These are phyloP conservation scores for Podochytrium sp. DNA, from an alignment of 192 early-diverging fungal species.

Conservation along the genomic window DNA sequence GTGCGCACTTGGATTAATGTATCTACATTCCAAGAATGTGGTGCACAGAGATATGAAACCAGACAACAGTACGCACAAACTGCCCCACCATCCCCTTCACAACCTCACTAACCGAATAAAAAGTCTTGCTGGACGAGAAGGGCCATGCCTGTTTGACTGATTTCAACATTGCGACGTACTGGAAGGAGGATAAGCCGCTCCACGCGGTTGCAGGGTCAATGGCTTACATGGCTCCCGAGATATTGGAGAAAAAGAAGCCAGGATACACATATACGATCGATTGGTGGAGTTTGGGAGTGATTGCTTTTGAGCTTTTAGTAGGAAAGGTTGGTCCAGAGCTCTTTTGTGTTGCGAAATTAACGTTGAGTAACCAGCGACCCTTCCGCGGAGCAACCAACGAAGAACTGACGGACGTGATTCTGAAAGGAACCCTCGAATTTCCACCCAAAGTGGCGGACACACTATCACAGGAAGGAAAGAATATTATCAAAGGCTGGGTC, in stretches of 20 bases:
- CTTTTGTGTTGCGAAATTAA: background rate
- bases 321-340: conserved; percentile 45
- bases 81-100: too few species aligned
- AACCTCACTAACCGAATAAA: background rate
- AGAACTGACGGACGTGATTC: conserved; percentile 67
- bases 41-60: conserved; percentile 56
- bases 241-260: conserved; percentile 31
- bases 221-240: conserved; percentile 76
- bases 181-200: conserved; percentile 41
- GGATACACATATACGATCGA: conserved; percentile 87
- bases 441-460: conserved; percentile 51
- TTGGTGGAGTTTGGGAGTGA: conserved; percentile 94
- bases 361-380: conserved; percentile 47
- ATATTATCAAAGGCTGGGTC: conserved; percentile 55
- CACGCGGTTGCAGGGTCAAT: conserved; percentile 54
- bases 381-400: conserved; percentile 79
- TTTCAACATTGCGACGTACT: conserved; percentile 59
- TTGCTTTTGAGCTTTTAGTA: conserved; percentile 87
- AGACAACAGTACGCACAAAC: conserved; percentile 31
- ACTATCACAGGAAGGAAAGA: conserved; percentile 14
- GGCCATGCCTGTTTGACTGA: conserved; percentile 59
- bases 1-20: conserved; percentile 40
- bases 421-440: conserved; percentile 68
- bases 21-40: conserved; percentile 50
- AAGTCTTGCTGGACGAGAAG: conserved; percentile 47